These are phyloP conservation scores for Phlegmacium glaucopus DNA, from an alignment of 768 basidiomycete genomes.

Conservation along the genomic window DNA sequence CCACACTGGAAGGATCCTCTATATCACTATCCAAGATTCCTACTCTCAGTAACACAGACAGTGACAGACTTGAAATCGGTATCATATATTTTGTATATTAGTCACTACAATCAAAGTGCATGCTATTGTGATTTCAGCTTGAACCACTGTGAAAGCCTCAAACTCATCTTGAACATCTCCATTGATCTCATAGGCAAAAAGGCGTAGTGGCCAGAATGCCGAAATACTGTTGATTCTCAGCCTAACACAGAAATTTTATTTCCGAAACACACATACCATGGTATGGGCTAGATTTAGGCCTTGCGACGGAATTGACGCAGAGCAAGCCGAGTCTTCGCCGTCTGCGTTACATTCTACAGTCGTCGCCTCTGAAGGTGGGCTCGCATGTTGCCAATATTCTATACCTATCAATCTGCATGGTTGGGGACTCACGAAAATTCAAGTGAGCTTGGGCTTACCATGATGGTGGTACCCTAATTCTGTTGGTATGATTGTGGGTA, in stretches of 20 bases:
- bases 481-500: slow-evolving; percentile 49
- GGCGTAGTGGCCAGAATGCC: slow-evolving; percentile 36
- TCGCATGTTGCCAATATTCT: slow-evolving; percentile 47
- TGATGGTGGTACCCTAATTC: slow-evolving; percentile 52
- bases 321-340: slow-evolving; percentile 50
- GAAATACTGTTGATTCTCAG: slow-evolving; percentile 29
- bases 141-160: too few relatives aligned
- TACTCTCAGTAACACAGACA: too few relatives aligned
- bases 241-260: neutral
- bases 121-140: too few relatives aligned
- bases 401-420: slow-evolving; percentile 27
- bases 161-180: too few relatives aligned
- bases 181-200: slow-evolving; percentile 33
- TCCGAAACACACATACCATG: slow-evolving; percentile 33
- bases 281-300: slow-evolving; percentile 46
- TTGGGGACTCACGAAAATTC: neutral
- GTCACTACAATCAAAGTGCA: too few relatives aligned
- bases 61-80: too few relatives aligned
- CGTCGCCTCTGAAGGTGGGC: slow-evolving; percentile 38
- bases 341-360: slow-evolving; percentile 38
- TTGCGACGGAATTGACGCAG: slow-evolving; percentile 41
- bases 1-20: too few relatives aligned
- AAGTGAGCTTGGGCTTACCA: slow-evolving; percentile 24
- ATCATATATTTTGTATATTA: too few relatives aligned
- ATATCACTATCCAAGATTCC: too few relatives aligned